Base-by-base conservation (phyloP, 108 stramenopile genomes). In the Phaeodactylum tricornutum region DNA sequence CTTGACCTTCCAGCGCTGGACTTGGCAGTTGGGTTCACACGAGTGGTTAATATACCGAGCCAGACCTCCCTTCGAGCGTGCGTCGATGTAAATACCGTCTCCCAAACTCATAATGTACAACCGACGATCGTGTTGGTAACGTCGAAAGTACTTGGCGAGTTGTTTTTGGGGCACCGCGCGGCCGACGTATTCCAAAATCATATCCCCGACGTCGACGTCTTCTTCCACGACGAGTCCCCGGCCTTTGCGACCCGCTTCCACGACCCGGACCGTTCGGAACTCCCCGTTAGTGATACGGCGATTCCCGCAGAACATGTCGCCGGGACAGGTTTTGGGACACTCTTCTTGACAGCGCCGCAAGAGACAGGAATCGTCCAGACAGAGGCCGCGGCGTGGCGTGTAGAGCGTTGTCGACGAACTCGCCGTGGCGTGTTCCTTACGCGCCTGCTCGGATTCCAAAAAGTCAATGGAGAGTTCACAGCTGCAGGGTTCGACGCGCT, bases 11-110 rank as follows among this genome's bases (percentile, higher is more conserved):
- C 94, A 96, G 32, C 78, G 83, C 44, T 94, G 86, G 33, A 96
- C 85, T 9, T 55, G 62, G 66, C 92, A 95, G 62, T 94, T 96
- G 5, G 98, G 98, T 24, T 95, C 84, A 55, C 96, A 98, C 37
- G 79, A 84, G 65, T 99, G 98, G 68, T 99, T 99, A 57, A 97
- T 91, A 59, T 92, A 99, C 4, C 98, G 76, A 0, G 98, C 96
- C 17, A 93, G 62, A 22, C 87, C 81, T 11, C 98, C 98, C 29
- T 71, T 56, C 25, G 69, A 53, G n/a, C 95, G 78, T 8, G 96
- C 96, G 69, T 99, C 98, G 29, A 99, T 61, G 46, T 90, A 94
- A 3, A 85, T 57, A 51, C 81, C 74, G 16, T 71, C 65, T 49
- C 93, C 93, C 21, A 98, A 61, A 6, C 92, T 81, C 87, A 99